phyloP scores from a whole-genome alignment of 306 rosid species.

The Trichosanthes truncata region DNA sequence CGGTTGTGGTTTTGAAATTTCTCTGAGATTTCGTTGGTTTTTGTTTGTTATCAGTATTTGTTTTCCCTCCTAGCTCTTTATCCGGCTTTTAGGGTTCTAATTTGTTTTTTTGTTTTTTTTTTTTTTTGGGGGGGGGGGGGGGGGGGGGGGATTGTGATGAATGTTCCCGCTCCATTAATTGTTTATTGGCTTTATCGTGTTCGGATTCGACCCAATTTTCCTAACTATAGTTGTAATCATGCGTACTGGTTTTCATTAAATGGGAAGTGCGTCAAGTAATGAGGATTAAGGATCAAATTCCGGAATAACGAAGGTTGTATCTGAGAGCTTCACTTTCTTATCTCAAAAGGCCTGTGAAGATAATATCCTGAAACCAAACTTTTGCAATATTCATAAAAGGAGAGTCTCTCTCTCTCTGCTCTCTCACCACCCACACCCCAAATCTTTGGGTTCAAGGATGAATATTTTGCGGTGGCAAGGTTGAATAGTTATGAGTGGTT shows the following conservation, averaged over 20 bases:
- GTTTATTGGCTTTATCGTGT: not conserved
- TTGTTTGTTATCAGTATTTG: not conserved
- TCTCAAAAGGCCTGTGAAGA: not conserved
- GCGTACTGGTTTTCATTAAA: not conserved
- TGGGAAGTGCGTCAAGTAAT: not conserved
- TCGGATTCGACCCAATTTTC: not conserved
- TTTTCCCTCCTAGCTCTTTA: not conserved
- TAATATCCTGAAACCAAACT: not conserved
- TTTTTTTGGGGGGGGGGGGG: too few species aligned
- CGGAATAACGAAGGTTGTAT: not conserved
- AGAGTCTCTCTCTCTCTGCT: not conserved
- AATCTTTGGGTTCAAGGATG: not conserved
- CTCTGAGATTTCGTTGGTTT: not conserved
- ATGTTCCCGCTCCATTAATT: not conserved
- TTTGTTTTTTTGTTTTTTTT: not conserved
- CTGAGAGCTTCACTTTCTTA: not conserved
- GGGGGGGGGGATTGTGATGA: not conserved
- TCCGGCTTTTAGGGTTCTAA: not conserved
- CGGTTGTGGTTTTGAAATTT: not conserved
- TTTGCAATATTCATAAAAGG: not conserved
- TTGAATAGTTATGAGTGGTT: not conserved
- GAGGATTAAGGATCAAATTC: not conserved
- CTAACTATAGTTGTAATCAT: not conserved
- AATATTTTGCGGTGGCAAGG: not conserved
- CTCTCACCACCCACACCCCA: not conserved